Evolutionary conservation across 768 basidiomycete species (phyloP).

Genomic region (Mycena capillaripes): DNA sequence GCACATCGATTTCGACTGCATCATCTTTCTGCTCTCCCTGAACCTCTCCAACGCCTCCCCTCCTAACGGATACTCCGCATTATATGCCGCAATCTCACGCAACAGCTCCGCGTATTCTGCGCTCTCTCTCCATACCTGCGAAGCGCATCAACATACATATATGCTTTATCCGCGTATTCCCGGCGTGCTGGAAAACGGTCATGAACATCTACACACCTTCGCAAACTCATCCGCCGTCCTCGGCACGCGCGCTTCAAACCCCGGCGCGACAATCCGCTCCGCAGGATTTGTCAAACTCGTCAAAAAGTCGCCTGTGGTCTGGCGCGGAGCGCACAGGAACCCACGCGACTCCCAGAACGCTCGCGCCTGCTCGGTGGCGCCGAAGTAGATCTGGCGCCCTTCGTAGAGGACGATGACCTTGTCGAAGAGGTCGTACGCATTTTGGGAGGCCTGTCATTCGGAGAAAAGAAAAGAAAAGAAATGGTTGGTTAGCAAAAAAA

Average conservation of each 20-base stretch:
- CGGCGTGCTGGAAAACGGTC: too few relatives aligned
- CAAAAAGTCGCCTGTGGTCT: constrained; percentile 63
- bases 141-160: too few relatives aligned
- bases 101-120: constrained; percentile 44
- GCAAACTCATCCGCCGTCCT: constrained; percentile 60
- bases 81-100: constrained; percentile 49
- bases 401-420: constrained; percentile 62
- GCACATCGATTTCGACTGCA: constrained; percentile 54
- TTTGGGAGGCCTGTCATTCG: constrained; percentile 52
- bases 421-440: constrained; percentile 60
- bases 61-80: constrained; percentile 44
- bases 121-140: constrained; percentile 53
- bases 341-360: constrained; percentile 62
- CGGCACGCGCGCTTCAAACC: constrained; percentile 53
- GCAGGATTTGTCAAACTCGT: constrained; percentile 56
- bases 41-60: constrained; percentile 46
- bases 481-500: background rate
- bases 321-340: constrained; percentile 58
- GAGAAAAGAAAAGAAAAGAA: too few relatives aligned
- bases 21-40: constrained; percentile 44
- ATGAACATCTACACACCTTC: constrained; percentile 50
- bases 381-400: constrained; percentile 65
- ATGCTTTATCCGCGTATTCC: too few relatives aligned
- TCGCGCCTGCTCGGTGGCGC: constrained; percentile 50
- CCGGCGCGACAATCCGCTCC: constrained; percentile 53